Base-by-base conservation (phyloP, 1,284 basidiomycete species). In the Puccinia coronata region DNA sequence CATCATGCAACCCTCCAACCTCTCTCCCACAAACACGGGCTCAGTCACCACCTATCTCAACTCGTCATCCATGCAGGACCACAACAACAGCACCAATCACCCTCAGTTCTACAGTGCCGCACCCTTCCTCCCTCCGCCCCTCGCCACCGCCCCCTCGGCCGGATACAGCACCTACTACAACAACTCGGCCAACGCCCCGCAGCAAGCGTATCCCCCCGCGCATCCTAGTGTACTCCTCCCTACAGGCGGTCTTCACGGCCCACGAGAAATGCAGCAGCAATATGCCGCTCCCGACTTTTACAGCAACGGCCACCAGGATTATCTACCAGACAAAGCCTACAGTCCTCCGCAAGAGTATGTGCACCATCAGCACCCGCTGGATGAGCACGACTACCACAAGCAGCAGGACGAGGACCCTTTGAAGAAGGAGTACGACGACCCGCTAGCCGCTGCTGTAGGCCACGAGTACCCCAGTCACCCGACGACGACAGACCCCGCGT, bases 181-280 rank as follows among this genome's bases (percentile, higher is more conserved):
- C 28, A 31, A 41, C 34, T 6, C 65, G 9, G 1, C 65, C 34
- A 69, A 25, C 43, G 3, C 41, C 9, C 14, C 47, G 2, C 20
- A 23, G 25, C 41, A 70, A 70, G 43, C 67, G 1, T 70, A 70
- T 49, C 11, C 41, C 23, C 6, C 20, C 14, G n/a, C n/a, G n/a
- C 67, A 47, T 31, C 67, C 43, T 2, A 16, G 28, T 12, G 8
- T 4, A 1, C 25, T 70, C 9, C 2, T 51, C 2, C 16, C 41
- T 31, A 31, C 16, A 16, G 43, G 23, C 23, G 28, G n/a, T 28
- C 67, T 31, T 0, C 47, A 70, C 31, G 67, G 67, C 12, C 67
- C 67, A 8, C 1, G 67, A 70, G 43, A 47, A 4, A 70, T 70
- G 43, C 67, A 31, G 43, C 67, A 51, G 49, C 65, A 69, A 43